Percentiles rank a stretch among this genome's conserved stretches.
phyloP scores from a whole-genome alignment of 2,329 filamentous ascomycete species.

The Aspergillus sp. region DNA sequence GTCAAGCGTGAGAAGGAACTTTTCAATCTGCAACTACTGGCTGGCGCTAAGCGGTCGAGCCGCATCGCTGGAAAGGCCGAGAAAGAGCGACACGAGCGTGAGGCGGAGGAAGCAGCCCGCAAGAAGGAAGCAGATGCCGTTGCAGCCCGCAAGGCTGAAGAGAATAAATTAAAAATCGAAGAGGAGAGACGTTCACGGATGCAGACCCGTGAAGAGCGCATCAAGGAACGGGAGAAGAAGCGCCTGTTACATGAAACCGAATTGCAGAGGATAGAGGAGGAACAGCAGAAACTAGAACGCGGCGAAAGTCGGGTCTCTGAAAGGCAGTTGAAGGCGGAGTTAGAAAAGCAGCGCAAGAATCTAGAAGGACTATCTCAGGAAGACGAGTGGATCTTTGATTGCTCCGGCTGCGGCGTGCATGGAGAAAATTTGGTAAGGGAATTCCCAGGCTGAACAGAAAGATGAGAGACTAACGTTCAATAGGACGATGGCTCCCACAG shows the following conservation, averaged over 20 bases:
- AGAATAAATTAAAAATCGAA: constrained; percentile 63
- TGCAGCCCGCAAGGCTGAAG: constrained; percentile 60
- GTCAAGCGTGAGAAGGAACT: constrained; percentile 78
- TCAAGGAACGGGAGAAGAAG: constrained; percentile 81
- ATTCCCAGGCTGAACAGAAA: background rate
- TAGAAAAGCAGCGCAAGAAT: constrained; percentile 75
- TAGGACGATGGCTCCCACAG: constrained; percentile 90
- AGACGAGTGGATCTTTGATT: constrained; percentile 93
- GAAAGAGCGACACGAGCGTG: constrained; percentile 71
- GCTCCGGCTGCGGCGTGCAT: constrained; percentile 79
- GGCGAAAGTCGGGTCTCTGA: constrained; percentile 68
- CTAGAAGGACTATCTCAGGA: constrained; percentile 72
- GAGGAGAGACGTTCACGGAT: constrained; percentile 76
- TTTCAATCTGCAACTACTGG: constrained; percentile 78
- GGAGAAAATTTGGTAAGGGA: constrained; percentile 68
- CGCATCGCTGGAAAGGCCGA: constrained; percentile 81
- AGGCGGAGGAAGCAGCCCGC: constrained; percentile 67
- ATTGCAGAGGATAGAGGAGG: constrained; percentile 73
- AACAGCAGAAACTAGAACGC: constrained; percentile 61
- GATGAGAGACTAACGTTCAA: constrained; percentile 17
- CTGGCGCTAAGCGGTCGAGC: constrained; percentile 91
- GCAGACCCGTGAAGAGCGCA: constrained; percentile 78
- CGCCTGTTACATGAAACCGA: constrained; percentile 84
- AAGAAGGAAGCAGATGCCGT: constrained; percentile 64
- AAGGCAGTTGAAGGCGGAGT: constrained; percentile 75